Evolutionary conservation across 1,284 basidiomycete species (phyloP), one percentile per base, ranked within the genome.

Genomic region (Neotropicomus parvogracilis): DNA sequence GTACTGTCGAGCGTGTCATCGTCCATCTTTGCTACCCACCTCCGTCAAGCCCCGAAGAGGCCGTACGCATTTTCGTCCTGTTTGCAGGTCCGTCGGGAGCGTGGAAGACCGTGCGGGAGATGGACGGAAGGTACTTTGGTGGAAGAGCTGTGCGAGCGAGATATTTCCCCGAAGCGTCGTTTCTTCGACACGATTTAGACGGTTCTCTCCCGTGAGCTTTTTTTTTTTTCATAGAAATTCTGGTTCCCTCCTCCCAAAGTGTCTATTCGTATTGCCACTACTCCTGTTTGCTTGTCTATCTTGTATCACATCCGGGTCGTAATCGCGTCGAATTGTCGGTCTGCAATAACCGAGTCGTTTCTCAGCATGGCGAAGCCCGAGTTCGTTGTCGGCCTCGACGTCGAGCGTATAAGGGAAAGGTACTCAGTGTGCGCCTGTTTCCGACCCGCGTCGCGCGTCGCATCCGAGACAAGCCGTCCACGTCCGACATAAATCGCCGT

Each of bases 121-220:
- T 97, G 50, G 91, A 97, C 60, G 93, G 91, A 12, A 75, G 93
- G 39, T 95, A 81, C 63, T 97, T 97, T 62, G 92, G 88, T 10
- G 95, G 95, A 0, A 75, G 87, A 53, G 79, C 79, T 12, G 89
- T 97, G 27, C 78, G 84, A 35, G 92, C 89, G 33, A 75, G 84
- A 56, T 95, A 95, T 66, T 95, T 88, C 63, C 75, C 88, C 3
- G 90, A 94, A 65, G 57, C 52, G 33, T 66, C 68, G 35, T 94
- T 86, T 59, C 55, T 62, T 16, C 71, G 66, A 37, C 72, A 74
- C 42, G 70, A 77, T 47, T 67, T 87, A 48, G 78, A 86, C 55
- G 49, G 19, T 41, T 2, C 40, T 24, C 38, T 63, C 14, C 46
- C 34, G 21, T 63, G 52, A 65, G 8, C 35, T 12, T 19, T 26